Base-by-base conservation (phyloP, 305 asterid genomes). In the Caryopteris hybrid region DNA sequence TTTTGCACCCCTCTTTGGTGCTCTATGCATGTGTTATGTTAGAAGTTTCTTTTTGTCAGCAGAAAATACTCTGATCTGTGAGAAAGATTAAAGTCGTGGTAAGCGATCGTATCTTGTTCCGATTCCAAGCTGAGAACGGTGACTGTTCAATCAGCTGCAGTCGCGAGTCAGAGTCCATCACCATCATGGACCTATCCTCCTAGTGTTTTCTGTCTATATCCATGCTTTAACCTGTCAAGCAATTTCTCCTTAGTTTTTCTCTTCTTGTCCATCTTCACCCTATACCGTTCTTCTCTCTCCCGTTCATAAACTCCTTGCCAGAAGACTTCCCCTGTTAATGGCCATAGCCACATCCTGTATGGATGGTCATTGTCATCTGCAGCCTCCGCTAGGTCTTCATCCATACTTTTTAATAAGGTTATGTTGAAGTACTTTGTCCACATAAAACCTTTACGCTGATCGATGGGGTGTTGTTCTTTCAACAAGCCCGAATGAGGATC, bases 341-440 rank as follows among this genome's bases (percentile, higher is more conserved):
- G 99, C 99, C 99, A 94, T 64, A 94, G 25, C 99, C 99, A 94
- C 8, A 67, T 70, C 55, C 85, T 83, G 76, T 88, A 86, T 12
- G 99, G 97, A 66, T 85, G 84, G 79, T 83, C 96, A 22, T 73
- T 60, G 42, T 94, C 99, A 51, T 94, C 98, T 45, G 96, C 95
- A 71, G 98, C 98, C 78, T 94, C 97, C 20, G 98, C 99, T 17
- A 94, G 87, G 81, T 91, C 96, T 81, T 94, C 99, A 41, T 94
- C 99, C 98, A 94, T 94, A 48, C 83, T 89, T 80, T 89, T 87
- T 71, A 94, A 68, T 56, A 89, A 71, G 14, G 90, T 74, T 13
- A 45, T 16, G 75, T 87, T 83, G 82, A 94, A 89, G 82, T 85
- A 94, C 61, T 89, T 88, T 1, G 80, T 73, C 99, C 99, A 94